phyloP scores from a whole-genome alignment of 352 stramenopile genomes.

The Pythium rishiriense region DNA sequence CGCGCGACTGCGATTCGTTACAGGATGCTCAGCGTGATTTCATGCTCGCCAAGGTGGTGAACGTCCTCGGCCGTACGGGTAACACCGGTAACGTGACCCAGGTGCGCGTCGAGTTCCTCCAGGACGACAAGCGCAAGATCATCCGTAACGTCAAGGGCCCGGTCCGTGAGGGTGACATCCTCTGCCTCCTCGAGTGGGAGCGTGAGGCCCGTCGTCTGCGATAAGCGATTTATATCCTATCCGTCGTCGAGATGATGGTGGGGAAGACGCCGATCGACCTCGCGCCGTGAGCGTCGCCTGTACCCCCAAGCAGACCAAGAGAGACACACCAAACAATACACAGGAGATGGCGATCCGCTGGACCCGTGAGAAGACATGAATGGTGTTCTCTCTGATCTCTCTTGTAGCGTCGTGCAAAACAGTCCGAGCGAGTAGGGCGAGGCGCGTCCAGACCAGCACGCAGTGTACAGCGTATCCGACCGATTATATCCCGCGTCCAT shows the following conservation, averaged over 20 bases:
- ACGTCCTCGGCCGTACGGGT: constrained; percentile 98
- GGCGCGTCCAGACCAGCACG: not conserved
- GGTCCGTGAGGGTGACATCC: constrained; percentile 98
- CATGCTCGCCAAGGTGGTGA: constrained; percentile 99
- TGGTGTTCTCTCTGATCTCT: constrained; percentile 9
- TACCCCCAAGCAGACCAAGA: constrained; percentile 24
- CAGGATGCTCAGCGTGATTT: constrained; percentile 88
- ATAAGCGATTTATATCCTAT: constrained; percentile 77
- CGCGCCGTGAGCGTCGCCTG: constrained; percentile 13
- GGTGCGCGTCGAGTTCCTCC: constrained; percentile 99
- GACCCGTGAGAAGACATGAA: constrained; percentile 13
- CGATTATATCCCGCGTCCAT: too few species aligned
- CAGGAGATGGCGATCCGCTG: constrained; percentile 22
- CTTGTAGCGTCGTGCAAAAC: not conserved
- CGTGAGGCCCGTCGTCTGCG: constrained; percentile 97
- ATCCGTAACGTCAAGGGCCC: constrained; percentile 99
- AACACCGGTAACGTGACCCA: constrained; percentile 99
- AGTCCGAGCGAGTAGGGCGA: not conserved
- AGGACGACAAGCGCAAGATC: constrained; percentile 98
- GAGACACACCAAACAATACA: constrained; percentile 34
- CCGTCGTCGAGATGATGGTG: constrained; percentile 24
- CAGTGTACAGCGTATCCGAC: too few species aligned
- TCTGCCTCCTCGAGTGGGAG: constrained; percentile 99
- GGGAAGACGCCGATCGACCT: constrained; percentile 12
- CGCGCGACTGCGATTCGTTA: constrained; percentile 7